phyloP scores from a whole-genome alignment of 2,329 filamentous ascomycete species.

The Xylaria sp. region DNA sequence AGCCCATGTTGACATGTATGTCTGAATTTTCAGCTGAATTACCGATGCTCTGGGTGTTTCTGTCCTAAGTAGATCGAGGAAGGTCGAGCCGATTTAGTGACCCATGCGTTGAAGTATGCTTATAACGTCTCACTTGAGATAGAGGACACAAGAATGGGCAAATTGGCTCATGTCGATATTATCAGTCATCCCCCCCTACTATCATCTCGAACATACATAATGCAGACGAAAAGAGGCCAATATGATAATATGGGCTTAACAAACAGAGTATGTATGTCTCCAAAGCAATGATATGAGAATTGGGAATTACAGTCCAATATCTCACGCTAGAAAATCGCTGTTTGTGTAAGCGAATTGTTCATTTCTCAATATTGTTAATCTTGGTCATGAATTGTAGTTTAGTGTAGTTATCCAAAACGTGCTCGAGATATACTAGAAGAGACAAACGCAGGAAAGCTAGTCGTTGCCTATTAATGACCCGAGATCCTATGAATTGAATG shows the following conservation, averaged over 20 bases:
- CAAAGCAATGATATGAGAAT: neutral
- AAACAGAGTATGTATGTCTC: constrained; percentile 11
- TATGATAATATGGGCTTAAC: neutral
- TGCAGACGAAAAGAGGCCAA: neutral
- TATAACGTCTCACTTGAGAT: neutral
- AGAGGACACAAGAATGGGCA: neutral
- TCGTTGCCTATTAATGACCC: neutral
- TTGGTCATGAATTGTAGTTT: neutral
- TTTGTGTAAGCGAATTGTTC: constrained; percentile 22
- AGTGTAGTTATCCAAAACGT: constrained; percentile 37
- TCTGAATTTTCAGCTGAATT: neutral
- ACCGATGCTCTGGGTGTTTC: neutral
- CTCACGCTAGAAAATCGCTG: neutral
- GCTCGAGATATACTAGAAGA: neutral
- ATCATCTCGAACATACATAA: neutral
- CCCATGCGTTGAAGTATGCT: neutral
- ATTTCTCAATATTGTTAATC: constrained; percentile 28
- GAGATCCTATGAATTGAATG: neutral
- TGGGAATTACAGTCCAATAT: neutral
- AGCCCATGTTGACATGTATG: constrained; percentile 18
- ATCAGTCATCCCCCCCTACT: neutral
- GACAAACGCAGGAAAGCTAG: neutral
- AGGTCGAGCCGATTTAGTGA: constrained; percentile 11
- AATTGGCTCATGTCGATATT: neutral
- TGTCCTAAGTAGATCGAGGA: constrained; percentile 1